phyloP scores from a whole-genome alignment of 257 asterid species.

The Solanum ossicruentum region DNA sequence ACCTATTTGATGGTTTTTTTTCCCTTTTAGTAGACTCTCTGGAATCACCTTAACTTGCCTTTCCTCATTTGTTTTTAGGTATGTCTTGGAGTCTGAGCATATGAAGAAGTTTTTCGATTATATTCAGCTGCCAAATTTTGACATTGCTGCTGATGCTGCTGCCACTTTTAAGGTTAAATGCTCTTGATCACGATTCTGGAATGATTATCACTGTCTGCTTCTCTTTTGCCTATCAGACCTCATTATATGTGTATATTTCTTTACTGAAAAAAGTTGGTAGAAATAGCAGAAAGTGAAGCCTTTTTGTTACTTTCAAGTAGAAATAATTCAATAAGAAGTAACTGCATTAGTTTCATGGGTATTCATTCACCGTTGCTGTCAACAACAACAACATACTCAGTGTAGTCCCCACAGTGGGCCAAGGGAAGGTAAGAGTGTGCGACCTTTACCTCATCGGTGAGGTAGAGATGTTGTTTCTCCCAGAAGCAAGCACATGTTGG shows the following conservation, averaged over 20 bases:
- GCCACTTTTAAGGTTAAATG: conserved; percentile 59
- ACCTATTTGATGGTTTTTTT: not conserved
- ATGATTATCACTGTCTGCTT: not conserved
- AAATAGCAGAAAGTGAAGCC: not conserved
- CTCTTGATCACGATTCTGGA: not conserved
- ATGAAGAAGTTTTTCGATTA: conserved; percentile 59
- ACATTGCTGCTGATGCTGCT: conserved; percentile 69
- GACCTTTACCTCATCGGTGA: too few species aligned
- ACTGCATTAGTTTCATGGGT: not conserved
- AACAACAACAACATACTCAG: too few species aligned
- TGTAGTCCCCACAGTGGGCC: too few species aligned
- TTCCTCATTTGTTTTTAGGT: conserved; percentile 19
- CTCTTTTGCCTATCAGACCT: not conserved
- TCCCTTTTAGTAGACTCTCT: not conserved
- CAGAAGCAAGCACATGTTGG: not conserved
- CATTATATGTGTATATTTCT: not conserved
- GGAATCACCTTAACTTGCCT: not conserved
- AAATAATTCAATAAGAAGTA: not conserved
- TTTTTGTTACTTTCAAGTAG: not conserved
- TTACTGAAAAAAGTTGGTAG: not conserved
- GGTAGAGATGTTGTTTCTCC: not conserved
- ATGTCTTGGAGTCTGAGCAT: conserved; percentile 64
- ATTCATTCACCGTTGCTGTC: not conserved
- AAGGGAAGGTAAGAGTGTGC: too few species aligned
- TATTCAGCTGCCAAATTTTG: conserved; percentile 54